Base-by-base conservation (phyloP, 768 basidiomycete genomes). In the Pisolithus tinctorius region DNA sequence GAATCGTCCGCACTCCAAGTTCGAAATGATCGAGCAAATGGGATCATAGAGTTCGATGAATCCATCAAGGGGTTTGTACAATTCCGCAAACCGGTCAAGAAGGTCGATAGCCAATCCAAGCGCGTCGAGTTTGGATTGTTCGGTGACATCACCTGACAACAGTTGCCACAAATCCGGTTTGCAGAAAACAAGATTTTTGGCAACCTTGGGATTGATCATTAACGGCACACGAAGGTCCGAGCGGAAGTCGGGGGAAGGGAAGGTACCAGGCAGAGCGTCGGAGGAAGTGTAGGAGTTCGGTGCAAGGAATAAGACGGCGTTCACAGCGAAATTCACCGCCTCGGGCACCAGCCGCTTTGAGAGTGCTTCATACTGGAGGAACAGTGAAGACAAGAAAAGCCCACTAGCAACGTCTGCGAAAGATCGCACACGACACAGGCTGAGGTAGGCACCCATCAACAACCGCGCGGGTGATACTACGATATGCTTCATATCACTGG, bases 331-430 rank as follows among this genome's bases (percentile, higher is more conserved):
- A 65, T 88, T 94, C 50, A 91, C 63, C 6, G 81, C 88, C 67
- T 99, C 96, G 0, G 96, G 96, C 4, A 94, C 81, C 26, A 93
- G 70, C 17, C 94, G 83, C 60, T 90, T 91, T 3, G 93, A 94
- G 26, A 89, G 68, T 37, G 68, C 64, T 70, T 98, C 95, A 60
- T 85, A 98, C 69, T 97, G 83, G 31, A 84, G 67, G 63, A 90
- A 82, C 3, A 98, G 70, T 1, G 90, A 87, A 64, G 86, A 91
- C 20, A 98, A 71, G 74, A 96, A 96, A 39, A 97, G 69, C 1
- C 96, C 96, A 49, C 86, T 86, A 1, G 86, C 77, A 46, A 97
- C 62, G 67, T 99, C 93, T 16, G 68, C 54, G 14, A 89, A 61
- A 10, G 81, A 80, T 47, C 94, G 79, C 1, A 98, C 78, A 4